Evolutionary conservation across 2,329 filamentous ascomycete species (phyloP).

Genomic region (Colletotrichum plurivorum): DNA sequence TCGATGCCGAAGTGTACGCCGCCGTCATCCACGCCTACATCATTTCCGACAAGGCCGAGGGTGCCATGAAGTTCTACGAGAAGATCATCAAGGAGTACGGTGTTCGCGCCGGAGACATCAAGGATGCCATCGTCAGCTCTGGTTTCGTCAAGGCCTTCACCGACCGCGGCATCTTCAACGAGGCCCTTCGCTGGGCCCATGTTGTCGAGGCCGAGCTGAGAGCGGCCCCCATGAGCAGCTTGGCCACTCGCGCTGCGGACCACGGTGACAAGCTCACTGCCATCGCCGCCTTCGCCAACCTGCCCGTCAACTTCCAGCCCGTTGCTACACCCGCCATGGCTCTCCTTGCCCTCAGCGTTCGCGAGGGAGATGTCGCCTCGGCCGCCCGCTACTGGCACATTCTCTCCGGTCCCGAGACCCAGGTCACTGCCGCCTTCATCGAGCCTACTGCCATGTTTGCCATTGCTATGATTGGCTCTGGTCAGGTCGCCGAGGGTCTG

Average conservation of each 20-base stretch:
- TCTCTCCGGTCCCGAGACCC: slow-evolving; percentile 73
- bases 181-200: slow-evolving; percentile 82
- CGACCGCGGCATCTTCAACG: slow-evolving; percentile 76
- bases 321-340: slow-evolving; percentile 78
- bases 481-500: slow-evolving; percentile 86
- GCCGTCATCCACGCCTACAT: slow-evolving; percentile 93
- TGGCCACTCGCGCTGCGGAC: slow-evolving; percentile 86
- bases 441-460: slow-evolving; percentile 94
- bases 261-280: slow-evolving; percentile 79
- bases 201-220: slow-evolving; percentile 72
- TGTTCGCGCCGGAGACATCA: slow-evolving; percentile 72
- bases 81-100: slow-evolving; percentile 79
- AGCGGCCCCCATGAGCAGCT: slow-evolving; percentile 76
- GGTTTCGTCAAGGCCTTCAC: slow-evolving; percentile 87
- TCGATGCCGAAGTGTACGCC: slow-evolving; percentile 89
- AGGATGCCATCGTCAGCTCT: slow-evolving; percentile 78
- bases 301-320: slow-evolving; percentile 66
- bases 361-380: slow-evolving; percentile 82
- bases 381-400: slow-evolving; percentile 87
- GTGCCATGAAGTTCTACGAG: slow-evolving; percentile 87
- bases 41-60: slow-evolving; percentile 82
- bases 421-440: slow-evolving; percentile 76
- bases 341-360: slow-evolving; percentile 88
- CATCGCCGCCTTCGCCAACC: slow-evolving; percentile 73
- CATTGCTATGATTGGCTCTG: slow-evolving; percentile 87